These are phyloP conservation scores for Solanum hybrid DNA, from an alignment of 305 asterid genomes.

Conservation along the genomic window DNA sequence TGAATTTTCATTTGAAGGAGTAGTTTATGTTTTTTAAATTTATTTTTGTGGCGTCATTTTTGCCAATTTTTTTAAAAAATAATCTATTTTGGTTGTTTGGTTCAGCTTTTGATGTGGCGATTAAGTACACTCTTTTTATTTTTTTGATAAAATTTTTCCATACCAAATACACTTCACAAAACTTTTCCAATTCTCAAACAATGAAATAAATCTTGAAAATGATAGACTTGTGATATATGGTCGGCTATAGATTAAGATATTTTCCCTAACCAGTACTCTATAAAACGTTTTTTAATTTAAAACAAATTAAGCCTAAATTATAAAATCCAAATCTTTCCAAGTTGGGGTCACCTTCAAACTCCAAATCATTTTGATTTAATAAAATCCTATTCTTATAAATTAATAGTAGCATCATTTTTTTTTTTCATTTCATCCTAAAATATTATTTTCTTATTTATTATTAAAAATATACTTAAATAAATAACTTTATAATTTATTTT, in stretches of 20 bases:
- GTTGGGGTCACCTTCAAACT: background rate
- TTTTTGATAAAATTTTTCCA: no score
- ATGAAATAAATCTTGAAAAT: no score
- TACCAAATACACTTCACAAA: no score
- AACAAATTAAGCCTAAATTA: no score
- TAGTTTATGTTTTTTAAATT: background rate
- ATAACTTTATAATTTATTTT: background rate
- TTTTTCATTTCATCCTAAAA: background rate
- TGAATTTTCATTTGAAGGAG: background rate
- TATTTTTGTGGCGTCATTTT: background rate
- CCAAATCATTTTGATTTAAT: background rate
- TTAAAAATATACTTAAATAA: background rate
- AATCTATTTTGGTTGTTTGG: background rate
- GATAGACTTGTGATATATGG: background rate
- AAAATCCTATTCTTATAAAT: background rate
- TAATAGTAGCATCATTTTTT: background rate
- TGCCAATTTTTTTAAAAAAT: background rate
- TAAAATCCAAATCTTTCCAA: no score
- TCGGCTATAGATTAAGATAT: background rate
- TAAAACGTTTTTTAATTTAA: no score
- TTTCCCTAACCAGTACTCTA: background rate
- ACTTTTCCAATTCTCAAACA: background rate
- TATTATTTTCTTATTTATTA: background rate
- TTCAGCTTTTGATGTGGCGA: background rate
- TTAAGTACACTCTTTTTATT: background rate